Evolutionary conservation across 805 yeast genomes (phyloP).

Genomic region (Maudiozyma turicensis): DNA sequence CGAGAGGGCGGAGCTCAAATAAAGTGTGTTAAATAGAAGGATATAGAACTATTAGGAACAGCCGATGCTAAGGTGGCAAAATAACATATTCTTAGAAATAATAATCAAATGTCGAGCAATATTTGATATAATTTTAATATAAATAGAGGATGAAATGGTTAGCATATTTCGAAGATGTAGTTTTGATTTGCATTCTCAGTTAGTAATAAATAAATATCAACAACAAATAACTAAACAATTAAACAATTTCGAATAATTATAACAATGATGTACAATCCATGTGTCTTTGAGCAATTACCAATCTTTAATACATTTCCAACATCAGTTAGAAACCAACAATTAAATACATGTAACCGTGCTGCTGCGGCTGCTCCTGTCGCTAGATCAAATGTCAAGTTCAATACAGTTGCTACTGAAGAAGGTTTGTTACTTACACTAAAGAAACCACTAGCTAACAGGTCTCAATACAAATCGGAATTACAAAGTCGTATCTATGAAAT

Average conservation of each 20-base stretch:
- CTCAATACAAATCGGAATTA: constrained; percentile 14
- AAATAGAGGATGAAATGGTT: neutral
- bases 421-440: constrained; percentile 11
- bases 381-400: neutral
- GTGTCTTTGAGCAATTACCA: constrained; percentile 20
- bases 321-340: too few species aligned
- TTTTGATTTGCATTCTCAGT: neutral
- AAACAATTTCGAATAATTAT: neutral
- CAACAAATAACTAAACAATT: neutral
- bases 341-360: neutral
- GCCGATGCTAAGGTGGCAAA: neutral
- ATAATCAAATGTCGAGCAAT: too few species aligned
- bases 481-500: constrained; percentile 8
- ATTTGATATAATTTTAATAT: neutral
- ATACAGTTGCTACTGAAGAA: neutral
- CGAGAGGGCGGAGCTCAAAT: neutral
- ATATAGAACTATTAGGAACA: neutral
- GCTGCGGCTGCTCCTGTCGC: neutral
- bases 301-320: constrained; percentile 3
- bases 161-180: neutral
- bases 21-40: neutral
- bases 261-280: constrained; percentile 18
- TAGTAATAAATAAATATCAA: neutral
- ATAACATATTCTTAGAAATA: neutral
- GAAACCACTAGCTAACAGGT: constrained; percentile 12